Evolutionary conservation across 1,139 yeast species (phyloP).

Genomic region (Yamadazyma atmosphaerica): DNA sequence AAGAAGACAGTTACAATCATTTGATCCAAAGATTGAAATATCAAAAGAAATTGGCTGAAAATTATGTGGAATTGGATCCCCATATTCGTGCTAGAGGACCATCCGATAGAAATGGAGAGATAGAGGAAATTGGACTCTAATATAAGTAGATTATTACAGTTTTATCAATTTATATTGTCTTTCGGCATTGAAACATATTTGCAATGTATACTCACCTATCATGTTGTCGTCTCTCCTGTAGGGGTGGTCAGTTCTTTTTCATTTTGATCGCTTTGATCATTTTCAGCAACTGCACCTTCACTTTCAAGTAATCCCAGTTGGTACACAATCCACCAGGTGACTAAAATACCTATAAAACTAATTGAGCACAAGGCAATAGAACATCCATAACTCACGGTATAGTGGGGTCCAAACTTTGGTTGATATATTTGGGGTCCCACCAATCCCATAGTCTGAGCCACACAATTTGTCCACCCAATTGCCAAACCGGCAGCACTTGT

Average conservation of each 20-base stretch:
- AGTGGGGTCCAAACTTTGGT: conserved; percentile 18
- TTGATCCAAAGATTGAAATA: conserved; percentile 49
- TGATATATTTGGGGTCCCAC: conserved; percentile 18
- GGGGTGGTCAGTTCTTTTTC: too few species aligned
- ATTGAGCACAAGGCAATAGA: conserved; percentile 16
- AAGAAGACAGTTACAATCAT: conserved; percentile 41
- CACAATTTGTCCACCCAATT: conserved; percentile 17
- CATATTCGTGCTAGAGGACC: conserved; percentile 67
- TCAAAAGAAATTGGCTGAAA: conserved; percentile 50
- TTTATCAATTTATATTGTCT: too few species aligned
- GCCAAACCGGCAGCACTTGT: conserved; percentile 18
- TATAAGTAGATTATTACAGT: too few species aligned
- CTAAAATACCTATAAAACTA: conserved; percentile 9
- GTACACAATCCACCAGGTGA: conserved; percentile 15
- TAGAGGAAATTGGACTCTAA: conserved; percentile 27
- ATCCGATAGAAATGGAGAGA: conserved; percentile 53
- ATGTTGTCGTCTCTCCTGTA: too few species aligned
- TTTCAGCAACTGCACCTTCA: conserved; percentile 15
- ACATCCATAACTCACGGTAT: conserved; percentile 15
- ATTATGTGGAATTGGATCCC: conserved; percentile 68
- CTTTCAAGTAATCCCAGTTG: conserved; percentile 13
- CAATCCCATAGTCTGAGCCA: conserved; percentile 16
- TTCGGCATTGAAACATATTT: too few species aligned
- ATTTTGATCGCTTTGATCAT: not conserved
- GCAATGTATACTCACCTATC: too few species aligned